Evolutionary conservation across 2,329 filamentous ascomycete genomes (phyloP), one percentile per base, ranked within the genome.

Genomic region (Talaromyces piceae): DNA sequence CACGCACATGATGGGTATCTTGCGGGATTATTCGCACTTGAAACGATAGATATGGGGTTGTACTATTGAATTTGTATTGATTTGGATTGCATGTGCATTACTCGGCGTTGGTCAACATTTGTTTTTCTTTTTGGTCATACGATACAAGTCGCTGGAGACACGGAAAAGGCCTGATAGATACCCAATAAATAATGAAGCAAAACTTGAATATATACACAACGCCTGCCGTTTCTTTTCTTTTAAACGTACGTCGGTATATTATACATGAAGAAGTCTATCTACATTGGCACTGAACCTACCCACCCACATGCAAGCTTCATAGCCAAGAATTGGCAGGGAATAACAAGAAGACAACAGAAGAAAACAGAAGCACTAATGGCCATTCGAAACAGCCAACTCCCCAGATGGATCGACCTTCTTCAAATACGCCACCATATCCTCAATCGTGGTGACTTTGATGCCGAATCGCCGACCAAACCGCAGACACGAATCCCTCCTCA

Each of bases 381-480:
- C 69, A 63, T 72, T 72, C 20, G 52, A 27, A 44, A 60, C 37
- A 44, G 50, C 49, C 31, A 56, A 53, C 13, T 12, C 45, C 27
- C 47, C 45, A 1, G 39, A 25, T n/a, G 47, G 58, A 55, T 91
- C 84, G 33, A 77, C 83, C 75, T 82, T 84, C 69, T 93, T 86
- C 53, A 95, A 73, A 67, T 94, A 87, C 52, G 75, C 76, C 25
- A 91, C 85, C 71, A 98, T 70, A 70, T 91, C 90, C 66, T 91
- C 90, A 72, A 98, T 97, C 26, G 93, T 97, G 72, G 91, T 95
- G 53, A 95, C 89, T 75, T 87, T 93, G 60, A 98, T 75, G 4
- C 90, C 90, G 83, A 87, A 97, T 70, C 79, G 83, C 70, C 83
- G 82, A 25, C 90, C 93, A 77, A 98, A 98, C 47, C 77, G 80